These are phyloP conservation scores for Flaveria ramosissima DNA, from an alignment of 129 eudicot species.

Conservation along the genomic window DNA sequence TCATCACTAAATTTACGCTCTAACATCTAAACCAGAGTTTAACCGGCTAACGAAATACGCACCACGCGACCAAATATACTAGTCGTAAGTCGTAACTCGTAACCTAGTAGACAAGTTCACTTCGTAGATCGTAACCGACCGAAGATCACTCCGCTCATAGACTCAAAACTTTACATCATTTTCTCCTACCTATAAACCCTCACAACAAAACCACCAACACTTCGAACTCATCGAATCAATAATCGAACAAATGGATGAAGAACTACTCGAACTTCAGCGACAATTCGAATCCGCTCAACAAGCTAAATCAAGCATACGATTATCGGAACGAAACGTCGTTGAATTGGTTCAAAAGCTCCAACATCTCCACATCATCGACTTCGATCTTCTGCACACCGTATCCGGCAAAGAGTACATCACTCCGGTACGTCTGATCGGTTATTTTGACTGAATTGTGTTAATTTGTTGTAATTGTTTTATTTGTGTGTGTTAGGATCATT, in stretches of 20 bases:
- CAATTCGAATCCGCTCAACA: conserved; percentile 95
- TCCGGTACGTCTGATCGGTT: conserved; percentile 48
- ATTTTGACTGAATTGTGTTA: not conserved
- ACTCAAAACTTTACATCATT: not conserved
- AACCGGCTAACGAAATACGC: too few relatives aligned
- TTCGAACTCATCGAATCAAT: not conserved
- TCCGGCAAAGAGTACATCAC: conserved; percentile 99
- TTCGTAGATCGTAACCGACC: not conserved
- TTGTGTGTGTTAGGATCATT: conserved; percentile 57
- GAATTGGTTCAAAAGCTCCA: conserved; percentile 95
- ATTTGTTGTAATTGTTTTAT: conserved; percentile 12
- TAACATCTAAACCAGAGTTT: too few relatives aligned
- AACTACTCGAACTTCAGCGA: conserved; percentile 73
- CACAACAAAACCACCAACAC: not conserved
- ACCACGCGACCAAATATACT: too few relatives aligned
- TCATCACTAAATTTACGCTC: too few relatives aligned
- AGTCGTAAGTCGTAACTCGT: too few relatives aligned
- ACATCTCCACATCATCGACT: conserved; percentile 75
- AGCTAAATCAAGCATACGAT: conserved; percentile 89
- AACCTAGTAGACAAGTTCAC: not conserved
- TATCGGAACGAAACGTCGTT: conserved; percentile 95
- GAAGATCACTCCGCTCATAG: not conserved
- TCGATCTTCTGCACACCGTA: conserved; percentile 94
- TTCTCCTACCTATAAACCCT: not conserved
- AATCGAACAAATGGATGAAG: conserved; percentile 68